Base-by-base conservation (phyloP, 2,329 filamentous ascomycete genomes). In the Stachybotrys echinatus region DNA sequence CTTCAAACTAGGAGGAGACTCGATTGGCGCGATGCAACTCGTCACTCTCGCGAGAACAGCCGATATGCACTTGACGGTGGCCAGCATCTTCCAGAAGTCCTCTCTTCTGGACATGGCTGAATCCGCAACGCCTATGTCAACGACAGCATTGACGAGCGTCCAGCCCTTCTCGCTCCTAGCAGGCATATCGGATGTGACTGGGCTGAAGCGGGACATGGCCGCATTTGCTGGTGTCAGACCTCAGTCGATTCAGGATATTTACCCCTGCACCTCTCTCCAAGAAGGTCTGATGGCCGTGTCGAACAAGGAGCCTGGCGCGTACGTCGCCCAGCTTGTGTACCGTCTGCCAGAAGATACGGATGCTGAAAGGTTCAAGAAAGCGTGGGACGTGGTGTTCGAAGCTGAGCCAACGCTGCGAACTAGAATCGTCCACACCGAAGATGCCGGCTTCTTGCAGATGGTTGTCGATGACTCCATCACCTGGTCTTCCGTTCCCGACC, bases 1-100 rank as follows among this genome's bases (percentile, higher is more conserved):
- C 58, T 74, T 76, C 62, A 63, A 63, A 0, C 62, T 75, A 0
- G 74, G 74, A 8, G 74, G 74, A 19, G 72, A 75, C 53, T 75
- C 73, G 0, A 63, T 75, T 3, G 50, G 64, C 3, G 72, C 73
- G 2, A 79, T 77, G 70, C 70, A 67, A 44, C 69, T 51, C 50
- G 61, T 62, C 5, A 54, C 60, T 4, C 52, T 65, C 7, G 69
- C 71, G 1, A 59, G 72, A 39, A 60, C 64, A 7, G 62, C 68
- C 5, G 68, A 67, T 2, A 58, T 75, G 12, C 53, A 60, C 3
- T 45, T 78, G 43, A 72, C 65, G 2, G 75, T 77, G 2, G 67
- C 71, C 1, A 65, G 71, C n/a, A 68, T 76, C 23, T 76, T 79
- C 58, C 59, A 62, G 19, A 55, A 54, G 5, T 44, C 53, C 2